A percentile compares a stretch with the other conserved stretches of the same genome.
phyloP scores from a whole-genome alignment of 352 stramenopile genomes.

The Lagenidium giganteum region DNA sequence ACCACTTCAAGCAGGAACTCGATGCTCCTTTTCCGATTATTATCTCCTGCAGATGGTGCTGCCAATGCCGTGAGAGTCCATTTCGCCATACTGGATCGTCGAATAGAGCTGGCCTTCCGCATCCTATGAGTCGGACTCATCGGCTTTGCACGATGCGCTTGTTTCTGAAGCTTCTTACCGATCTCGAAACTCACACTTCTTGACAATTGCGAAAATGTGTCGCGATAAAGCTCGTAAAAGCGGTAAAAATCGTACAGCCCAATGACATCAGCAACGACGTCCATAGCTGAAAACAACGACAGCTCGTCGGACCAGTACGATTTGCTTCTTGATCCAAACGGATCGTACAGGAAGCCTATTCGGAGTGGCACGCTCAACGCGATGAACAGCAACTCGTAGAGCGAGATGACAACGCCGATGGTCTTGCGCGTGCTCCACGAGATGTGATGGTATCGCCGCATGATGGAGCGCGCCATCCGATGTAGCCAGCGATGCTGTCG shows the following conservation, averaged over 20 bases:
- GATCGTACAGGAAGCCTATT: constrained; percentile 68
- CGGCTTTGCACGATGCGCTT: constrained; percentile 18
- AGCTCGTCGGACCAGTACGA: constrained; percentile 35
- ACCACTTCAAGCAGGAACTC: constrained; percentile 47
- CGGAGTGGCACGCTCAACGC: constrained; percentile 54
- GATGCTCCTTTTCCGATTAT: constrained; percentile 19
- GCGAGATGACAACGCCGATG: constrained; percentile 17
- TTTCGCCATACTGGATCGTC: constrained; percentile 16
- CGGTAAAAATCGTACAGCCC: constrained; percentile 35
- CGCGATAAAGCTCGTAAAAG: constrained; percentile 33
- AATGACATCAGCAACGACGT: constrained; percentile 36
- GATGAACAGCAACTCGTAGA: constrained; percentile 36
- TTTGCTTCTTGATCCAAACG: constrained; percentile 16
- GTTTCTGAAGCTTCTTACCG: constrained; percentile 40
- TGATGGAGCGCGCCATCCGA: too few relatives aligned
- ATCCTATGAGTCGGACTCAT: constrained; percentile 29
- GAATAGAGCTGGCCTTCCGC: constrained; percentile 14
- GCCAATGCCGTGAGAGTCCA: constrained; percentile 39
- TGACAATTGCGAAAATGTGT: constrained; percentile 31
- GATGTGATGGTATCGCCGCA: constrained; percentile 25
- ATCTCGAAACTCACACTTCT: constrained; percentile 35
- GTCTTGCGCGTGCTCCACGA: constrained; percentile 42
- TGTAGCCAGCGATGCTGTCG: too few relatives aligned
- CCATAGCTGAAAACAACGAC: constrained; percentile 27
- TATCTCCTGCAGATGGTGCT: constrained; percentile 2